Evolutionary conservation across 805 yeast species (phyloP).

Genomic region (Ogataea minuta): DNA sequence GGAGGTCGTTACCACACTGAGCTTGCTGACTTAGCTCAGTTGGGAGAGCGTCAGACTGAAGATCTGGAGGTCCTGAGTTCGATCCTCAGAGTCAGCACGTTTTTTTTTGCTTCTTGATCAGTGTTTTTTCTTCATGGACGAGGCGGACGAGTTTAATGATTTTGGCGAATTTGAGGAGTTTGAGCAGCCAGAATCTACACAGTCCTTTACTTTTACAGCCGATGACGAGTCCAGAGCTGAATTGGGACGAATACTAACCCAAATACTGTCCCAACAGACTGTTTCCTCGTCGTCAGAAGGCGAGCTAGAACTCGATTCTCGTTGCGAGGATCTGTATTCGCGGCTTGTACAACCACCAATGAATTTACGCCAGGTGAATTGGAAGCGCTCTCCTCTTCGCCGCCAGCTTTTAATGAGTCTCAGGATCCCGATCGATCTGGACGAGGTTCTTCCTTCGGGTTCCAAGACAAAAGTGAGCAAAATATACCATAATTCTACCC

Average conservation of each 20-base stretch:
- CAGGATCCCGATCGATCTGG: slow-evolving; percentile 73
- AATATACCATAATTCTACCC: slow-evolving; percentile 14
- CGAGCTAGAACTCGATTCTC: slow-evolving; percentile 19
- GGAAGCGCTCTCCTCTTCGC: slow-evolving; percentile 67
- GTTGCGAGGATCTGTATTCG: slow-evolving; percentile 26
- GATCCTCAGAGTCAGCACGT: slow-evolving; percentile 28
- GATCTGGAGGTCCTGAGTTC: slow-evolving; percentile 31
- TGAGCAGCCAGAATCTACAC: slow-evolving; percentile 3
- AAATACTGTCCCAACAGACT: not conserved
- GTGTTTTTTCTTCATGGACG: slow-evolving; percentile 3
- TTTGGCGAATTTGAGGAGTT: slow-evolving; percentile 23
- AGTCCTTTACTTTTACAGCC: not conserved
- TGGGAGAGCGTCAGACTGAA: slow-evolving; percentile 31
- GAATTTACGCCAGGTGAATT: slow-evolving; percentile 56
- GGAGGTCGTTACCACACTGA: not conserved
- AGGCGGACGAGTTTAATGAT: slow-evolving; percentile 18
- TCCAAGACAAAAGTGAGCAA: slow-evolving; percentile 10
- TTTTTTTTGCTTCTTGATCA: slow-evolving; percentile 6
- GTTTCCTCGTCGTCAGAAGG: not conserved
- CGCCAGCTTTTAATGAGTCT: slow-evolving; percentile 60
- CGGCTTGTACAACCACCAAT: slow-evolving; percentile 37
- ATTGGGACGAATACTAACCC: not conserved
- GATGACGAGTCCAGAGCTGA: not conserved
- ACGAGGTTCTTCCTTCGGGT: slow-evolving; percentile 41
- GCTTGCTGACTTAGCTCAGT: slow-evolving; percentile 29